These are phyloP conservation scores for Sicyos edulis DNA, from an alignment of 306 rosid genomes.

Conservation along the genomic window DNA sequence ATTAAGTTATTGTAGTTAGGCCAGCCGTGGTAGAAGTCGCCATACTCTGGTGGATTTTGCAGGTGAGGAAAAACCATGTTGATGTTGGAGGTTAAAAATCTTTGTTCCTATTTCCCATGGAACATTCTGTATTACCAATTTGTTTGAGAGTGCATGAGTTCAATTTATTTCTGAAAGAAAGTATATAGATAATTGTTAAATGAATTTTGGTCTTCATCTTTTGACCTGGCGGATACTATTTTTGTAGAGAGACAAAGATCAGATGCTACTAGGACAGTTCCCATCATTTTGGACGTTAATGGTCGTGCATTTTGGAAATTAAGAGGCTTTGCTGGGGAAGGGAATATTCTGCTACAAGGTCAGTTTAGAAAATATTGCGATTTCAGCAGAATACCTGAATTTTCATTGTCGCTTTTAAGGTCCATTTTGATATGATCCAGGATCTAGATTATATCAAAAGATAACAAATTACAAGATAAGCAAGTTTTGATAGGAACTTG, in stretches of 20 bases:
- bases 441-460: too few relatives aligned
- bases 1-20: too few relatives aligned
- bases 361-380: not conserved
- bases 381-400: not conserved
- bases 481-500: too few relatives aligned
- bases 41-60: too few relatives aligned
- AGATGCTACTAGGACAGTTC: constrained; percentile 35
- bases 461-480: too few relatives aligned
- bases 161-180: constrained; percentile 5
- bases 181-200: not conserved
- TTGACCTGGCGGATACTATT: not conserved
- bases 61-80: not conserved
- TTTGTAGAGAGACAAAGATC: constrained; percentile 25
- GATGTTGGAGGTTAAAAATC: not conserved
- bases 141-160: not conserved
- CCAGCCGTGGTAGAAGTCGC: too few relatives aligned
- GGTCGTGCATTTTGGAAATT: constrained; percentile 40
- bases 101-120: not conserved
- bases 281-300: constrained; percentile 33
- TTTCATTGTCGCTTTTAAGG: not conserved
- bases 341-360: constrained; percentile 41
- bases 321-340: constrained; percentile 26
- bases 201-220: constrained; percentile 1
- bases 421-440: too few relatives aligned
- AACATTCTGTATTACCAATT: not conserved